Evolutionary conservation across 129 eudicot genomes (phyloP).

Genomic region (Pulicaria dysenterica): DNA sequence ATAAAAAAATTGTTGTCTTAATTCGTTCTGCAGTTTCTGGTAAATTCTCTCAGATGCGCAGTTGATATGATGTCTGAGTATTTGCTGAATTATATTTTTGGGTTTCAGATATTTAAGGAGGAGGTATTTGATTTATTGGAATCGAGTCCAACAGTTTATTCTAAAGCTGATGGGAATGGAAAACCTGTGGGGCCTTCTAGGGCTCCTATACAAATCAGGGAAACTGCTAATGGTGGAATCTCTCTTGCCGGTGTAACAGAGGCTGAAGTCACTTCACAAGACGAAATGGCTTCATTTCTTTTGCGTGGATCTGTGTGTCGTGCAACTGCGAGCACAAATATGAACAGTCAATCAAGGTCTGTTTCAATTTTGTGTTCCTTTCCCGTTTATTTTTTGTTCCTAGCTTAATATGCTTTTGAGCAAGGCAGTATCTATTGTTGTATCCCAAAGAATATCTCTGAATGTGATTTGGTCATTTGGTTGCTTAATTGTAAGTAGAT

Average conservation of each 20-base stretch:
- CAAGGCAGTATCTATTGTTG: slow-evolving; percentile 14
- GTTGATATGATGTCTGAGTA: slow-evolving; percentile 1
- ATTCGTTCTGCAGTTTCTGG: not conserved
- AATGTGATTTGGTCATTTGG: not conserved
- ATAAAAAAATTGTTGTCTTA: not conserved
- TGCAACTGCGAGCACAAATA: slow-evolving; percentile 97
- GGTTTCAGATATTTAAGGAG: slow-evolving; percentile 83
- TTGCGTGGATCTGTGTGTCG: slow-evolving; percentile 82
- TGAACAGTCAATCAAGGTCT: slow-evolving; percentile 97
- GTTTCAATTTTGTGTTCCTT: slow-evolving; percentile 8
- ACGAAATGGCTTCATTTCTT: slow-evolving; percentile 84
- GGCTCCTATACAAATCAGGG: slow-evolving; percentile 90
- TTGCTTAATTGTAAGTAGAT: not conserved
- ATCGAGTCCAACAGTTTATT: slow-evolving; percentile 32
- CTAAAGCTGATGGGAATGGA: slow-evolving; percentile 54
- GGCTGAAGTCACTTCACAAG: slow-evolving; percentile 83
- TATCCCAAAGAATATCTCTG: not conserved
- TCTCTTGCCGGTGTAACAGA: slow-evolving; percentile 97
- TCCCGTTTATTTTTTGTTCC: not conserved
- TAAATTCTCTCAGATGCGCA: not conserved
- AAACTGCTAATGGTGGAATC: slow-evolving; percentile 84
- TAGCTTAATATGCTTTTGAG: not conserved
- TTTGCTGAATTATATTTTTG: not conserved
- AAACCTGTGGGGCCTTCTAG: slow-evolving; percentile 64
- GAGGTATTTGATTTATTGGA: slow-evolving; percentile 90